phyloP scores from a whole-genome alignment of 305 asterid genomes.

The Fraxinus velutina region DNA sequence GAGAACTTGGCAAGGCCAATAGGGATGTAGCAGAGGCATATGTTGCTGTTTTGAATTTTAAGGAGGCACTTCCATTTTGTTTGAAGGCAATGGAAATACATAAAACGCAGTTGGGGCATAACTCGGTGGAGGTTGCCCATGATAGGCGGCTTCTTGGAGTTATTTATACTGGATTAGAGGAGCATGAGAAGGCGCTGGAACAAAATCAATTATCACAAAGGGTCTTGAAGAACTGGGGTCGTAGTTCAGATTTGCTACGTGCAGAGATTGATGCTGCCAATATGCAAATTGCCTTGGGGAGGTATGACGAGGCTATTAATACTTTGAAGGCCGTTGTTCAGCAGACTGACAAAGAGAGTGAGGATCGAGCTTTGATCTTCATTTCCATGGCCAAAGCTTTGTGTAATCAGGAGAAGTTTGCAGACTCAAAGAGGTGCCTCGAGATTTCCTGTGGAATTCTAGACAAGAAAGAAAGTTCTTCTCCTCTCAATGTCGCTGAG shows the following conservation, averaged over 20 bases:
- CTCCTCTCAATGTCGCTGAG: conserved; percentile 59
- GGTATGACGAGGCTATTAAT: conserved; percentile 64
- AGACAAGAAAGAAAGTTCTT: conserved; percentile 55
- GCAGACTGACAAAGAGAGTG: conserved; percentile 74
- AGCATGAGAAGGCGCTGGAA: conserved; percentile 76
- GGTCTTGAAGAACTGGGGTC: conserved; percentile 87
- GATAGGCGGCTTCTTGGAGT: conserved; percentile 86
- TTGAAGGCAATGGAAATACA: conserved; percentile 80
- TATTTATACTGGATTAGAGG: conserved; percentile 81
- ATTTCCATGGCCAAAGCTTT: conserved; percentile 82
- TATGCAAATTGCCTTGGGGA: conserved; percentile 85
- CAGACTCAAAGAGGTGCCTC: conserved; percentile 72
- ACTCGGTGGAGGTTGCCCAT: conserved; percentile 83
- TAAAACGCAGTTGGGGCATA: conserved; percentile 50
- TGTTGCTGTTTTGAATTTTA: conserved; percentile 67
- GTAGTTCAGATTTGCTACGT: conserved; percentile 63
- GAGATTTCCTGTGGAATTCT: conserved; percentile 64
- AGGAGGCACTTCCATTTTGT: conserved; percentile 73
- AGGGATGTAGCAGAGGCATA: conserved; percentile 85
- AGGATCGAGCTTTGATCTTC: conserved; percentile 74
- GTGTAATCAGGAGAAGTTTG: conserved; percentile 58
- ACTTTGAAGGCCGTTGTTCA: conserved; percentile 70
- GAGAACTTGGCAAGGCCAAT: conserved; percentile 80
- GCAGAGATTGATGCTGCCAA: conserved; percentile 92
- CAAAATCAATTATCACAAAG: conserved; percentile 73